These are phyloP conservation scores for Artemisia annua DNA, from an alignment of 129 eudicot genomes.

Conservation along the genomic window DNA sequence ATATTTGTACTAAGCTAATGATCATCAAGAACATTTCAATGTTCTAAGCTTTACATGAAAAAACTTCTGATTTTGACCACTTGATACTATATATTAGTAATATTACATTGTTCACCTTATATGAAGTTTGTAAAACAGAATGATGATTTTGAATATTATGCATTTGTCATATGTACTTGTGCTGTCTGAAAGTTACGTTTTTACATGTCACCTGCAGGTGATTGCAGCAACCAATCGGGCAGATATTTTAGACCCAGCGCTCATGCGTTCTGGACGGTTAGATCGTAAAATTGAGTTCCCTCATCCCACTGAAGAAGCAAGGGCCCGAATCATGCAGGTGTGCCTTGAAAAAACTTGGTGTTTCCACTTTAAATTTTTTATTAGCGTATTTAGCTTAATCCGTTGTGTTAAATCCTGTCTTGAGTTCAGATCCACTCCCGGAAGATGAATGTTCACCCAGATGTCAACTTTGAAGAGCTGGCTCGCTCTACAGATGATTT, in stretches of 20 bases:
- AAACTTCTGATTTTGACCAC: no score
- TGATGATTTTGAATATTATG: no score
- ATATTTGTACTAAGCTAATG: no score
- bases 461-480: slow-evolving; percentile 95
- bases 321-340: slow-evolving; percentile 96
- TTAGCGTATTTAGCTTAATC: neutral
- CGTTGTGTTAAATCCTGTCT: neutral
- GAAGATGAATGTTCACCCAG: slow-evolving; percentile 97
- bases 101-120: no score
- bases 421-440: slow-evolving; percentile 79
- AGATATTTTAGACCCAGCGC: slow-evolving; percentile 92
- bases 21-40: no score
- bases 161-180: no score
- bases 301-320: slow-evolving; percentile 97
- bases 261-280: slow-evolving; percentile 93
- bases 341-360: neutral
- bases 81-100: no score
- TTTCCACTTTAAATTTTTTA: neutral
- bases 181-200: no score
- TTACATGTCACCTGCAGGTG: slow-evolving; percentile 46
- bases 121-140: no score
- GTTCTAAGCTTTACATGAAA: no score
- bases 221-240: slow-evolving; percentile 99
- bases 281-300: slow-evolving; percentile 99
- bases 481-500: slow-evolving; percentile 95